These are phyloP conservation scores for Herpomyces periplanetae DNA, from an alignment of 2,329 filamentous ascomycete genomes.

Conservation along the genomic window DNA sequence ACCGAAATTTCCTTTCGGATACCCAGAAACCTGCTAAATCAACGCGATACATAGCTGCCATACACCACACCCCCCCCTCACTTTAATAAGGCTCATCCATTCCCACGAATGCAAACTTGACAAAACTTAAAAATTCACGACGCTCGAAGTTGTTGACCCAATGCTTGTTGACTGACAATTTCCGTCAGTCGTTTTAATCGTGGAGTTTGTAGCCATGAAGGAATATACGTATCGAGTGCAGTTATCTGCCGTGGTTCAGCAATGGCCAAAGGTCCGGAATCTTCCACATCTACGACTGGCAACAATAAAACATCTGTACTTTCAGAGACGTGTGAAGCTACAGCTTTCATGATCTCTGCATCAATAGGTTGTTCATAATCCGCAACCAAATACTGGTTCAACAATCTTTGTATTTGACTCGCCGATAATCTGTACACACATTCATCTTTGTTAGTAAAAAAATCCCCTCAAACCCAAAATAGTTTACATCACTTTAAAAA, in stretches of 20 bases:
- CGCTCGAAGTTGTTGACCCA: slow-evolving; percentile 77
- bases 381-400: slow-evolving; percentile 92
- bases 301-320: slow-evolving; percentile 87
- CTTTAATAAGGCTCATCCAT: slow-evolving; percentile 8
- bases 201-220: slow-evolving; percentile 87
- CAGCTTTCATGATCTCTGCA: slow-evolving; percentile 98
- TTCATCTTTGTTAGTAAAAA: slow-evolving; percentile 1
- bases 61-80: slow-evolving; percentile 11
- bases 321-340: slow-evolving; percentile 78
- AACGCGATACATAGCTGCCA: slow-evolving; percentile 14
- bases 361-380: slow-evolving; percentile 99
- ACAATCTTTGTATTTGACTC: slow-evolving; percentile 90
- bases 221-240: slow-evolving; percentile 84
- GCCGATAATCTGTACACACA: slow-evolving; percentile 37
- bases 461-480: background rate
- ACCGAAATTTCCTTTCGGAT: slow-evolving; percentile 1
- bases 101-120: too few relatives aligned
- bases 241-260: slow-evolving; percentile 85
- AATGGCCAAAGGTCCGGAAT: slow-evolving; percentile 91
- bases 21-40: slow-evolving; percentile 2
- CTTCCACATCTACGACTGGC: slow-evolving; percentile 89
- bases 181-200: slow-evolving; percentile 82
- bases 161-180: slow-evolving; percentile 81
- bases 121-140: too few relatives aligned
- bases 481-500: too few relatives aligned